Base-by-base conservation (phyloP, 768 basidiomycete genomes). In the Lactarius evosmus region DNA sequence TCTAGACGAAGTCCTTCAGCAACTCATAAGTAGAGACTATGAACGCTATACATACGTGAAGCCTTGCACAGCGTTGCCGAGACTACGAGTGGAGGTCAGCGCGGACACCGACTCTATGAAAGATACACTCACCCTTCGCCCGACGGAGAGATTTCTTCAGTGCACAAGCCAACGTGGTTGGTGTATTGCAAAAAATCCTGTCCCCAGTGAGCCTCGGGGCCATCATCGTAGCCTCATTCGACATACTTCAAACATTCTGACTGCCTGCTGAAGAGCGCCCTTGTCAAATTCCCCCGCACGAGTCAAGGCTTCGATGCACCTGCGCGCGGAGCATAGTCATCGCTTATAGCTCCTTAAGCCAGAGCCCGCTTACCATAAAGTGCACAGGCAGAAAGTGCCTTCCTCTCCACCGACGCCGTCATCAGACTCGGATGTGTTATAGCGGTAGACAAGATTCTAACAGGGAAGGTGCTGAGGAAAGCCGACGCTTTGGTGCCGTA, bases 401-500 rank as follows among this genome's bases (percentile, higher is more conserved):
- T 97, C 95, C 67, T 96, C 93, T 1, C 95, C 95, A 1, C 96
- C 95, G 14, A 98, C 93, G 7, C 96, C 96, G 69, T 98, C 96
- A 62, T 91, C 88, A 0, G 91, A 86, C 73, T 90, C 90, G 29
- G 74, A 76, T 14, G 90, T 87, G 72, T 98, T 93, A 74, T 98
- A 98, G 8, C 95, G 86, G 72, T 90, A 96, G 7, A 93, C 90
- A 11, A 93, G 82, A 69, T 87, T 88, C 90, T 93, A 67, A 67
- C n/a, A 25, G 17, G 54, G 7, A 58, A 8, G 62, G 66, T 41
- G 66, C 56, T 62, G 5, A 64, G 67, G 5, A 64, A 67, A 44
- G 66, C 56, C 54, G 17, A 27, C n/a, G 11, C 3, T 50, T 34
- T 25, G 1, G 4, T 25, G 30, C 0, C 12, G 61, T 11, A 29